Percentiles rank a stretch among this genome's conserved stretches.
These are phyloP conservation scores for Drosera spatulata DNA, from an alignment of 179 eudicot genomes.

Conservation along the genomic window DNA sequence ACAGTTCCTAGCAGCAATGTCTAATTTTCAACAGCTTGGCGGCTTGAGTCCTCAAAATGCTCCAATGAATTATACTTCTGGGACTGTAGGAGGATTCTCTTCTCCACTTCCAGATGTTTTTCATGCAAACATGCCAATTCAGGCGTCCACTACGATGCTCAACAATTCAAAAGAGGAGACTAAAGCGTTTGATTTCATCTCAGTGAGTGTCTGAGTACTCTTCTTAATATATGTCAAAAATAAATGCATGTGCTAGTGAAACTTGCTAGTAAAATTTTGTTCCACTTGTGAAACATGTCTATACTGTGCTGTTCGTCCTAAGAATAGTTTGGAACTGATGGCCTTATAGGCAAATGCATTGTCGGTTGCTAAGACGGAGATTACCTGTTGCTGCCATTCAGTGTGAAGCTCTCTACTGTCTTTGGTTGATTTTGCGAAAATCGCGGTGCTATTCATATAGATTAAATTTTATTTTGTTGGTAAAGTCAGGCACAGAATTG, in stretches of 20 bases:
- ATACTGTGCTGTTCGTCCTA: not conserved
- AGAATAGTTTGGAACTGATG: not conserved
- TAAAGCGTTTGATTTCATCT: constrained; percentile 91
- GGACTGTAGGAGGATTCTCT: constrained; percentile 27
- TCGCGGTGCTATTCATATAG: too few species aligned
- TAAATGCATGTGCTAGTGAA: not conserved
- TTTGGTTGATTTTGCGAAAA: too few species aligned
- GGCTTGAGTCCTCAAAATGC: constrained; percentile 41
- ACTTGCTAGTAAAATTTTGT: not conserved
- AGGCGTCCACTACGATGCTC: constrained; percentile 50
- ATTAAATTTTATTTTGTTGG: too few species aligned
- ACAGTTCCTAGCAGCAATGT: constrained; percentile 78
- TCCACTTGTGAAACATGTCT: not conserved
- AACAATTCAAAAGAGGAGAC: constrained; percentile 70
- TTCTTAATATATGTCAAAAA: not conserved
- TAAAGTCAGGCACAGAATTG: too few species aligned
- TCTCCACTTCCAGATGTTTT: constrained; percentile 78
- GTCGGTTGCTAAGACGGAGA: too few species aligned
- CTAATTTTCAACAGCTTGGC: constrained; percentile 63
- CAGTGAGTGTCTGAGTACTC: constrained; percentile 34
- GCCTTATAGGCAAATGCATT: too few species aligned
- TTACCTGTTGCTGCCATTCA: too few species aligned
- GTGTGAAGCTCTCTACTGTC: too few species aligned
- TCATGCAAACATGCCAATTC: constrained; percentile 46
- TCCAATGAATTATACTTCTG: constrained; percentile 27